Conservation (phyloP, 2,329 filamentous ascomycete species). For the Scedosporium dehoogii region DNA sequence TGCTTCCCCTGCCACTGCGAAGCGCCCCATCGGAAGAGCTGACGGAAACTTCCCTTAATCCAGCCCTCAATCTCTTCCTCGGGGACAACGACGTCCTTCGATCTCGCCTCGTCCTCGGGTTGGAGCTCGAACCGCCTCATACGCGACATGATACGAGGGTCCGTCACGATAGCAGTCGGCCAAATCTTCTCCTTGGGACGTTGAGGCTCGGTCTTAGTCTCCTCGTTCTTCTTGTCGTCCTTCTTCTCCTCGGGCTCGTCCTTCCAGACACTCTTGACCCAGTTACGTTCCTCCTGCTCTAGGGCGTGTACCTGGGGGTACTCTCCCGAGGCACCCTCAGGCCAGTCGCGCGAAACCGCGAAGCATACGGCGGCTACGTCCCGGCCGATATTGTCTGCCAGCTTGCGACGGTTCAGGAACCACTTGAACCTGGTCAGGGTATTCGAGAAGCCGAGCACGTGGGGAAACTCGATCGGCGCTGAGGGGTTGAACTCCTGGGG, state of each 20-base stretch:
- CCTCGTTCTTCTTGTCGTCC: constrained; percentile 31
- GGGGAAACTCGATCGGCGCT: constrained; percentile 66
- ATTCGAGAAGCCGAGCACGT: constrained; percentile 85
- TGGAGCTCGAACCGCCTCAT: constrained; percentile 72
- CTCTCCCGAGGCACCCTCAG: constrained; percentile 26
- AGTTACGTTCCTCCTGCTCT: constrained; percentile 64
- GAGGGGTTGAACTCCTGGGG: constrained; percentile 67
- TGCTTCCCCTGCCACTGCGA: constrained; percentile 25
- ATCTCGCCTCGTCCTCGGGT: constrained; percentile 59
- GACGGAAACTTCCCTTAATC: constrained; percentile 50
- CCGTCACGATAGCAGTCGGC: constrained; percentile 63
- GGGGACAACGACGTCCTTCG: constrained; percentile 49
- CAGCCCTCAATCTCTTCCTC: constrained; percentile 62
- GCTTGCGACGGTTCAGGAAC: constrained; percentile 71
- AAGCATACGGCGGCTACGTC: constrained; percentile 82
- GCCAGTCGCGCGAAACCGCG: constrained; percentile 42
- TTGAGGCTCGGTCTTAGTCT: constrained; percentile 5
- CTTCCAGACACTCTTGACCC: constrained; percentile 72
- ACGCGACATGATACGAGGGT: constrained; percentile 62
- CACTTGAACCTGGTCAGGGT: constrained; percentile 79
- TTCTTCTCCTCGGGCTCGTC: constrained; percentile 29
- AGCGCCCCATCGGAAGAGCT: constrained; percentile 41
- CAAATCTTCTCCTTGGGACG: constrained; percentile 57
- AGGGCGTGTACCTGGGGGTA: constrained; percentile 35
- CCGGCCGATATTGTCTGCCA: constrained; percentile 83